Evolutionary conservation across 2,329 filamentous ascomycete genomes (phyloP), one percentile per base, ranked within the genome.

Genomic region (Beauveria pseudobassiana): DNA sequence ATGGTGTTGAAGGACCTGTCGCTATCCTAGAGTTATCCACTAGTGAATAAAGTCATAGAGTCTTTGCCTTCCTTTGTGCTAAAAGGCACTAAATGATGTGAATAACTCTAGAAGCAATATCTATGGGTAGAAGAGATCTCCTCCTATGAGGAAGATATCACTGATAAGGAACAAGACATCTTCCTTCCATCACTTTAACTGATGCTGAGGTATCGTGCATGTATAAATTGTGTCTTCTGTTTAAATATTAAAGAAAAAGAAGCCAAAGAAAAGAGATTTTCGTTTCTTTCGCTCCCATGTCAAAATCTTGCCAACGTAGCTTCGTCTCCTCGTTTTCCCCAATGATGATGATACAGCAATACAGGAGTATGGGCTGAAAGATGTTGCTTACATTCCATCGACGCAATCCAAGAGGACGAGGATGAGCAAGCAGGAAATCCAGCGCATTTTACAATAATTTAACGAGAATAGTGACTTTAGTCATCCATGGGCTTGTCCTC

Each of bases 401-500:
- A 43, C 16, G 16, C 22, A 14, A n/a, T 51, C 9, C 3, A 34
- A 16, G 8, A 51, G 18, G 10, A 7, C 8, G 10, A 30, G 6
- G 22, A n/a, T 43, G 4, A 16, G 38, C 57, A 54, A n/a, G 42
- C 40, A 38, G 38, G 28, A 20, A 6, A 16, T 46, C 20, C 10
- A 40, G 5, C 24, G n/a, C 34, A 56, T 18, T 12, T 18, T n/a
- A n/a, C 26, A 58, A 24, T 5, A 58, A 28, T 2, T 12, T 8
- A 7, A 26, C 7, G 24, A 30, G 6, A 34, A 48, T 10, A 10
- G 6, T 48, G n/a, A 24, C 52, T 68, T 66, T 78, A 82, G 65
- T 82, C 76, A 59, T 79, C 78, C 78, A 82, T 82, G 43, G 80
- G 77, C 67, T 76, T 77, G 67, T 82, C 80, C 64, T 82, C 79